Evolutionary conservation across 345 rosid genomes (phyloP).

Genomic region (Pugionium dolabratum): DNA sequence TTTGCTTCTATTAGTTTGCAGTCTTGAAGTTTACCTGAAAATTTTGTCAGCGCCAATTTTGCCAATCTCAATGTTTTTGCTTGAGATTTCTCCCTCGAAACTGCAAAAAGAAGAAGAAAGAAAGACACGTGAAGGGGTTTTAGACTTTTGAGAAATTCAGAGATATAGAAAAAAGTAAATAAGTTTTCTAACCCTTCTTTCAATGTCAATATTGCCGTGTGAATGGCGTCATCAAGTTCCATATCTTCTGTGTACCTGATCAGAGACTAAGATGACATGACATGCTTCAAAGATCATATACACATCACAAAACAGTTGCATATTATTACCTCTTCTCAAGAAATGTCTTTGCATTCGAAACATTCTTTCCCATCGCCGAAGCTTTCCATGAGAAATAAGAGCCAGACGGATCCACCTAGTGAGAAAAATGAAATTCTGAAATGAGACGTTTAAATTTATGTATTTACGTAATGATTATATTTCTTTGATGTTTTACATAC

Average conservation of each 20-base stretch:
- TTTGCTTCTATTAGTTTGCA: conserved; percentile 4
- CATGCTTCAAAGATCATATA: conserved; percentile 20
- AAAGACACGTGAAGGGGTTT: background rate
- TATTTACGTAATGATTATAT: background rate
- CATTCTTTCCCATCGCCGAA: conserved; percentile 99
- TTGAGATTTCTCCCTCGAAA: conserved; percentile 89
- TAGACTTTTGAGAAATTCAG: background rate
- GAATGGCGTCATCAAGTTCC: conserved; percentile 99
- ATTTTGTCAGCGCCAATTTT: conserved; percentile 73
- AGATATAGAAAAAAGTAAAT: background rate
- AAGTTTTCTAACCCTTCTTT: conserved; percentile 75
- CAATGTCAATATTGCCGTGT: conserved; percentile 89
- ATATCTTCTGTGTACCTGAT: conserved; percentile 88
- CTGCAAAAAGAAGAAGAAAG: conserved; percentile 38
- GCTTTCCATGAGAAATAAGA: conserved; percentile 99
- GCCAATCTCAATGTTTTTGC: conserved; percentile 90
- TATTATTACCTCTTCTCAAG: conserved; percentile 83
- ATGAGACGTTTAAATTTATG: background rate
- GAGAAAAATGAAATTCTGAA: background rate
- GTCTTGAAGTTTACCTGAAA: conserved; percentile 56
- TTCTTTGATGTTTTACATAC: conserved; percentile 38
- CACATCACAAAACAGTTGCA: background rate
- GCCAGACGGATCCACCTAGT: conserved; percentile 96
- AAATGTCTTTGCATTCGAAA: conserved; percentile 95
- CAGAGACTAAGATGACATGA: conserved; percentile 22